Conservation (phyloP, 352 stramenopile genomes). For the Globisporangium yorkense region DNA sequence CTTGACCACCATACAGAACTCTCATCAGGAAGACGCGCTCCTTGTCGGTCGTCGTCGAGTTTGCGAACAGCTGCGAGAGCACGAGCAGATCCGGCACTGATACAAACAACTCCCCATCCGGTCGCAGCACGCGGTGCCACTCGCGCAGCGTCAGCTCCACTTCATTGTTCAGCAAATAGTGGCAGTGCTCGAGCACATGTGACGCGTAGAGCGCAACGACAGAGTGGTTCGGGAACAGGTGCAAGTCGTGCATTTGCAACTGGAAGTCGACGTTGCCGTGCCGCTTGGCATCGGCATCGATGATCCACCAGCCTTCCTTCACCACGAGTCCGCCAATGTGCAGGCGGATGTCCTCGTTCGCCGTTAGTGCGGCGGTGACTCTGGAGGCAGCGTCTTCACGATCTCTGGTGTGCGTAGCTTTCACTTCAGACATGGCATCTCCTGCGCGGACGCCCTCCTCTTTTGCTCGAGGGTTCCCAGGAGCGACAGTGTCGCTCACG, state of each 20-base stretch:
- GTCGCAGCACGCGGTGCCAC: slow-evolving; percentile 63
- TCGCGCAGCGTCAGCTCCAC: slow-evolving; percentile 50
- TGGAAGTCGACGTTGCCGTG: slow-evolving; percentile 50
- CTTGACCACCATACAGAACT: slow-evolving; percentile 71
- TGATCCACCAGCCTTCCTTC: slow-evolving; percentile 56
- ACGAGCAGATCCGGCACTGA: slow-evolving; percentile 60
- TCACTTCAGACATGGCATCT: not conserved
- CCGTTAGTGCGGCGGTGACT: slow-evolving; percentile 23
- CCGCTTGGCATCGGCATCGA: slow-evolving; percentile 40
- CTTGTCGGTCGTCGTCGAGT: slow-evolving; percentile 41
- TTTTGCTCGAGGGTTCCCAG: not conserved
- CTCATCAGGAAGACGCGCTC: slow-evolving; percentile 62
- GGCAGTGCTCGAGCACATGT: slow-evolving; percentile 73
- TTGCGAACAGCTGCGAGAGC: slow-evolving; percentile 53
- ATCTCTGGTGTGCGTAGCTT: slow-evolving; percentile 13
- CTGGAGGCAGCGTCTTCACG: slow-evolving; percentile 34
- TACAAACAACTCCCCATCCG: slow-evolving; percentile 48
- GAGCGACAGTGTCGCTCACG: too few species aligned
- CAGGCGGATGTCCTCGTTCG: slow-evolving; percentile 34
- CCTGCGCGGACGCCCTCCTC: not conserved
- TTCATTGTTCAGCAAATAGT: slow-evolving; percentile 43
- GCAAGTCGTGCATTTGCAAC: slow-evolving; percentile 60
- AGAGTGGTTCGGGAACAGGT: slow-evolving; percentile 53
- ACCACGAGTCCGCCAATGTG: slow-evolving; percentile 51
- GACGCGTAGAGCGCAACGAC: slow-evolving; percentile 63